Evolutionary conservation across 2,329 filamentous ascomycete genomes (phyloP), one percentile per base, ranked within the genome.

Genomic region (Penicillium sp.): DNA sequence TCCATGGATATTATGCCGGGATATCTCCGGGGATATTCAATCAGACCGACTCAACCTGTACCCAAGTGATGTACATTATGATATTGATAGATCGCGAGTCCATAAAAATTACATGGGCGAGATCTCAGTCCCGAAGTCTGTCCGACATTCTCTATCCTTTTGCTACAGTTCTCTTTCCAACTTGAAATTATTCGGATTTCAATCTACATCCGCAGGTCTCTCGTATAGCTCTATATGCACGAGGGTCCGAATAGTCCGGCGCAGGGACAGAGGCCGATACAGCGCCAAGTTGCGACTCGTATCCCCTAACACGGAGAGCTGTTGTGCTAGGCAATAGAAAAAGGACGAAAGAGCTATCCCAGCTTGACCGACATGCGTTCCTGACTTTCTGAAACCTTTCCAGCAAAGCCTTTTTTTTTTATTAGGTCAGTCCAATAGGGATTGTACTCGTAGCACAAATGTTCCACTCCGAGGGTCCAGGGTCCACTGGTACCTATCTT

Each of bases 181-280:
- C 19, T 38, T 31, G 4, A 33, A 16, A 16, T 8, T 23, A 7
- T 19, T 25, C 8, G 11, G 7, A 27, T 38, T 29, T 8, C 10
- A 53, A 45, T 25, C 27, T 44, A 9, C 4, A 21, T 49, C 16
- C 21, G 5, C 21, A 21, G 23, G 31, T 13, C 21, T 38, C 29
- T 27, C 40, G 40, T 39, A 39, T 49, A 40, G 25, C 15, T 39
- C 45, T 34, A 49, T 11, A 43, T 40, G 16, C 15, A 44, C 8
- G 11, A 34, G 45, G 40, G 33, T 52, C 53, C 48, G 49, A 56
- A 43, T 41, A 7, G 27, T 47, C 54, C 54, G 54, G 48, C 34
- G 54, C 49, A 56, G 54, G 49, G 49, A 41, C 41, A 15, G 25
- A 53, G n/a, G 13, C 39, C 19, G 13, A 50, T 23, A 52, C 25